Evolutionary conservation across 345 rosid genomes (phyloP).

Genomic region (Citrus glauca): DNA sequence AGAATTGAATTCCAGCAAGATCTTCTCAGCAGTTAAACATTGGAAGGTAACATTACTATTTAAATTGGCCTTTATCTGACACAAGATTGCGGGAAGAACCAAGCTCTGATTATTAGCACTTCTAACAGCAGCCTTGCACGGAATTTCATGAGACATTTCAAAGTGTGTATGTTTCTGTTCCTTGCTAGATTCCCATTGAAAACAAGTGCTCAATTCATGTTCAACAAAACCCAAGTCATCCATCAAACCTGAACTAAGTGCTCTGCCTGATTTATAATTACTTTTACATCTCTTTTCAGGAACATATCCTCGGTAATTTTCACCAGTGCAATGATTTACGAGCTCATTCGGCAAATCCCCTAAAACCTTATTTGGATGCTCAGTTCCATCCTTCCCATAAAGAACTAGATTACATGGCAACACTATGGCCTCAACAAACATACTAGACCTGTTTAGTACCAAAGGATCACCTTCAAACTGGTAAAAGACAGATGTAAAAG

Average conservation of each 20-base stretch:
- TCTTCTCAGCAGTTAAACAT: conserved; percentile 33
- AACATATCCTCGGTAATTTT: conserved; percentile 24
- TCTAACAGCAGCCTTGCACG: conserved; percentile 53
- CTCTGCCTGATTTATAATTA: conserved; percentile 17
- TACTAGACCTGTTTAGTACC: conserved; percentile 29
- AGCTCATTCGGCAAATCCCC: conserved; percentile 13
- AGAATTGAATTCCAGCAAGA: conserved; percentile 59
- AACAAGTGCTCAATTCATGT: conserved; percentile 5
- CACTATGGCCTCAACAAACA: conserved; percentile 64
- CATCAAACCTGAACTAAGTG: conserved; percentile 11
- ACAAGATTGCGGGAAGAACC: conserved; percentile 41
- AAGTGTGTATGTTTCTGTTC: conserved; percentile 12
- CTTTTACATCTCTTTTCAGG: conserved; percentile 52
- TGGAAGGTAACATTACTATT: conserved; percentile 22
- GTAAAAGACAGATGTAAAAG: conserved; percentile 12
- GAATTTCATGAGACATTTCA: conserved; percentile 33
- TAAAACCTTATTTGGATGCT: conserved; percentile 17
- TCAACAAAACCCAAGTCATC: conserved; percentile 13
- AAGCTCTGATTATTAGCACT: conserved; percentile 20
- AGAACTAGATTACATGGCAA: conserved; percentile 74
- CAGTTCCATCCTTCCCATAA: conserved; percentile 37
- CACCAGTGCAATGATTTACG: not conserved
- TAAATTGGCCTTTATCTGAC: conserved; percentile 23
- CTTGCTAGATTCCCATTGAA: conserved; percentile 5
- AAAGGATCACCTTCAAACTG: conserved; percentile 46